These are phyloP conservation scores for Chaetomium tenue DNA, from an alignment of 495 filamentous ascomycete species.

Conservation along the genomic window DNA sequence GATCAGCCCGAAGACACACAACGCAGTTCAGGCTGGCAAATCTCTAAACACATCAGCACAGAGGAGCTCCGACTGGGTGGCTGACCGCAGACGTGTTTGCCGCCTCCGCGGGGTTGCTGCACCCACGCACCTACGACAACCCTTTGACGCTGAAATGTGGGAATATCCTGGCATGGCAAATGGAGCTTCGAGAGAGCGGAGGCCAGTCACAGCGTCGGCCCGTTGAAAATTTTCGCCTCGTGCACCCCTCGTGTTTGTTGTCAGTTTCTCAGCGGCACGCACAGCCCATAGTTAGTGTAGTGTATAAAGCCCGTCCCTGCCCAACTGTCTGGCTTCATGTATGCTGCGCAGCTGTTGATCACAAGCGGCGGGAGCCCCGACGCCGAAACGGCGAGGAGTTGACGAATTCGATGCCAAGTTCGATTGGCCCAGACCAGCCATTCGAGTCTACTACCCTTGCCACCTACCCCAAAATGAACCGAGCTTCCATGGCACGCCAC, in stretches of 20 bases:
- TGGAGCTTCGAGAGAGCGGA: conserved; percentile 1
- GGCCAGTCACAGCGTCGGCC: background rate
- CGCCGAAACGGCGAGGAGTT: conserved; percentile 29
- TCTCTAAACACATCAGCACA: too few relatives aligned
- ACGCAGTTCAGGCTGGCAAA: background rate
- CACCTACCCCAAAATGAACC: conserved; percentile 15
- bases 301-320: background rate
- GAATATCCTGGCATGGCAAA: conserved; percentile 2
- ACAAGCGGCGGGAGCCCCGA: conserved; percentile 14
- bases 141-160: background rate
- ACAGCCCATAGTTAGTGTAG: conserved; percentile 6
- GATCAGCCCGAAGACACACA: background rate
- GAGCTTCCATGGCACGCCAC: conserved; percentile 41
- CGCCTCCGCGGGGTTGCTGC: background rate
- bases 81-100: background rate
- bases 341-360: background rate
- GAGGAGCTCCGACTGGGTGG: background rate
- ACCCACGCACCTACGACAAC: background rate
- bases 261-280: background rate
- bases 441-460: conserved; percentile 2
- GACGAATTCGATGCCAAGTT: conserved; percentile 29
- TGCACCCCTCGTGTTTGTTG: background rate
- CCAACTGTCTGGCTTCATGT: background rate
- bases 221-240: conserved; percentile 11
- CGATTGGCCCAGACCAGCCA: background rate